Evolutionary conservation across 768 basidiomycete genomes (phyloP).

Genomic region (Psilocybe subaeruginosa): DNA sequence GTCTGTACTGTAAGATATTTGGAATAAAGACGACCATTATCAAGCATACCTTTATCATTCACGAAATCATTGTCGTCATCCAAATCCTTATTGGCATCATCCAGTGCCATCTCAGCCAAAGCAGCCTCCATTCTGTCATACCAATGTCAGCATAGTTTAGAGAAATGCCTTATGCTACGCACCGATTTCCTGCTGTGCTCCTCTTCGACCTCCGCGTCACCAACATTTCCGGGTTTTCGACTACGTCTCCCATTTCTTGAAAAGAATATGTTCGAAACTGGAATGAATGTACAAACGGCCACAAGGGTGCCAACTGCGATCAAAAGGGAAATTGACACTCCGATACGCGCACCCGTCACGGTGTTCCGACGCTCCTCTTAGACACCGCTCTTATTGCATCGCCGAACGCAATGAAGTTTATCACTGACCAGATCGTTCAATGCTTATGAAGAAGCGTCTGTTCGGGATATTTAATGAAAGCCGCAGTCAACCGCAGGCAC

Average conservation of each 20-base stretch:
- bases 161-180: constrained; percentile 13
- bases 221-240: constrained; percentile 44
- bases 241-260: constrained; percentile 12
- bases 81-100: constrained; percentile 56
- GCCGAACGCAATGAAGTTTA: neutral
- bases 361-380: neutral
- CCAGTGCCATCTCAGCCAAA: constrained; percentile 67
- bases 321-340: neutral
- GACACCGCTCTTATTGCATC: neutral
- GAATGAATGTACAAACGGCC: no score
- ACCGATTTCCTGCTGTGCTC: constrained; percentile 84
- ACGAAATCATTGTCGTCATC: constrained; percentile 80
- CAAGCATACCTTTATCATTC: constrained; percentile 57
- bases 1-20: constrained; percentile 16
- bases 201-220: constrained; percentile 64
- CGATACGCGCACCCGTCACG: neutral
- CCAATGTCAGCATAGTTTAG: constrained; percentile 2
- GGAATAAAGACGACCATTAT: neutral
- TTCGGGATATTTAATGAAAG: neutral
- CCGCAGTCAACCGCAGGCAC: neutral
- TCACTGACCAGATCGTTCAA: neutral
- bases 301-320: neutral
- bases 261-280: no score
- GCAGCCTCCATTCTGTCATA: constrained; percentile 72
- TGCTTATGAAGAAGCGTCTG: neutral